Base-by-base conservation (phyloP, 108 stramenopile genomes). In the Nannochloropsis salina region DNA sequence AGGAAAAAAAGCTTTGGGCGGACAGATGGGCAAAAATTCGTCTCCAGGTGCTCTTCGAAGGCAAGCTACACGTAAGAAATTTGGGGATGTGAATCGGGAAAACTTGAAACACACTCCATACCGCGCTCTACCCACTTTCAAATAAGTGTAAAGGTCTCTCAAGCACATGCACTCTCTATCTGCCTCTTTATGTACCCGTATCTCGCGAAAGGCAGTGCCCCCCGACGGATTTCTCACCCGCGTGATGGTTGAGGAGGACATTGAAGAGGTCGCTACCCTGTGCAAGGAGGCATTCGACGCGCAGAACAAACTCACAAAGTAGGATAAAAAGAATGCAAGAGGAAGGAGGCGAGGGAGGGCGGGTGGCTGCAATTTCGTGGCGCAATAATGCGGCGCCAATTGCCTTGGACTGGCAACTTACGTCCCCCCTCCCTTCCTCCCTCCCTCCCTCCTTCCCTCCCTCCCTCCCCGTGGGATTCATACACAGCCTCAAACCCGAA, bases 231-330 rank as follows among this genome's bases (percentile, higher is more conserved):
- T 74, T 74, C 15, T 15, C 61, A 74, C 61, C 61, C 61, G 61
- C 20, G 2, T 74, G 61, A 74, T 74, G 61, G 8, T n/a, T 4
- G 61, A 74, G 61, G 61, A 74, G n/a, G 61, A 74, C 20, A 74
- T 74, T n/a, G 61, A 74, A 8, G n/a, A 74, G 8, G 61, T 74
- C 3, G 61, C 61, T 0, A 74, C 61, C 8, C 61, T 74, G 2
- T 74, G 61, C 61, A 74, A n/a, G 61, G 61, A 74, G 61, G 61
- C 61, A 15, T 74, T 74, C n/a, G 61, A 74, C n/a, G 61, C 61
- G 20, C 61, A 74, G 61, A 74, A 74, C 8, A 8, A 74, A n/a
- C 61, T 74, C 61, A 74, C 61, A 15, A 74, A 74, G 61, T 74
- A 74, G 8, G 61, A n/a, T n/a, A n/a, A n/a, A n/a, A 74, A n/a